phyloP scores from a whole-genome alignment of 192 early-diverging fungal genomes.

The Entomortierella beljakovae region DNA sequence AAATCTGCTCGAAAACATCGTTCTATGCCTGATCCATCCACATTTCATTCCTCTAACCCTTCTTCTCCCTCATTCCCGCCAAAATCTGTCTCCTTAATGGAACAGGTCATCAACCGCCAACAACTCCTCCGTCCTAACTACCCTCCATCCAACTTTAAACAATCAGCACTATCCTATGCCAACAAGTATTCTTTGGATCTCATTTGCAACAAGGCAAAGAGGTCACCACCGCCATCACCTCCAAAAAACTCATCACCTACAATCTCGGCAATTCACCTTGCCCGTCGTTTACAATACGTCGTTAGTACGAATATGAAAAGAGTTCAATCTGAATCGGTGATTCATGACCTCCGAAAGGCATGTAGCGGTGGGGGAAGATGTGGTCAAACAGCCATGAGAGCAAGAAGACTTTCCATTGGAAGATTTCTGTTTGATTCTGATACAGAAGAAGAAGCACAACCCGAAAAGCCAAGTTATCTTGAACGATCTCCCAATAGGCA shows the following conservation, averaged over 20 bases:
- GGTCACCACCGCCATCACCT: neutral
- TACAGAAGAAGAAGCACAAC: slow-evolving; percentile 17
- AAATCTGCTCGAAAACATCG: slow-evolving; percentile 16
- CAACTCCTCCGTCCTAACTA: slow-evolving; percentile 15
- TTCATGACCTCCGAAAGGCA: slow-evolving; percentile 1
- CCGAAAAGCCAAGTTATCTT: neutral
- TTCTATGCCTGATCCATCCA: slow-evolving; percentile 14
- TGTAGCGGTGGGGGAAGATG: neutral
- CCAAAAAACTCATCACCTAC: slow-evolving; percentile 1
- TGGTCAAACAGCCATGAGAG: slow-evolving; percentile 39
- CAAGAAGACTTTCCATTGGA: slow-evolving; percentile 43
- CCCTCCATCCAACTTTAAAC: slow-evolving; percentile 40
- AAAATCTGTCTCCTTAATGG: slow-evolving; percentile 40
- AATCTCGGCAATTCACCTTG: slow-evolving; percentile 18
- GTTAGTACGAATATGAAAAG: slow-evolving; percentile 24
- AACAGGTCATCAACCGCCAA: slow-evolving; percentile 48
- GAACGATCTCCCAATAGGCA: neutral
- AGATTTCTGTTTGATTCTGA: slow-evolving; percentile 44
- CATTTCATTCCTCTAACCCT: neutral
- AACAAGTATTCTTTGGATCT: slow-evolving; percentile 17
- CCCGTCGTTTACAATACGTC: slow-evolving; percentile 27
- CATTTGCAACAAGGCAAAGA: slow-evolving; percentile 8
- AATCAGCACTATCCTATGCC: slow-evolving; percentile 29
- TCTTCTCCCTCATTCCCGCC: slow-evolving; percentile 20
- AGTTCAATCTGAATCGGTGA: slow-evolving; percentile 23